Conservation (phyloP, 2,329 filamentous ascomycete species). For the Nakataea oryzae region DNA sequence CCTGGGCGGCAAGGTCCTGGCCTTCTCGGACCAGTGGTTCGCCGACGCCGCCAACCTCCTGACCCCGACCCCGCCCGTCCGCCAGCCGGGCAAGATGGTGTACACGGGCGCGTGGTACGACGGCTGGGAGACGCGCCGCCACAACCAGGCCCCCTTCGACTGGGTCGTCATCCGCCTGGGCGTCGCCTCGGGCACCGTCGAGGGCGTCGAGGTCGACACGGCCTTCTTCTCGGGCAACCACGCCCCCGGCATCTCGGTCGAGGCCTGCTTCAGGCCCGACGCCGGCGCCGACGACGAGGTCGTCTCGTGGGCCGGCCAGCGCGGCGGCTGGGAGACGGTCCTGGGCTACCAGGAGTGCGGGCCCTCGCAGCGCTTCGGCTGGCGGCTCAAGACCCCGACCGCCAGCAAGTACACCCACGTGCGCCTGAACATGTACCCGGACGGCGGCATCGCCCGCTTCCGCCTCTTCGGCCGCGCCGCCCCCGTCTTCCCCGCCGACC, state of each 20-base stretch:
- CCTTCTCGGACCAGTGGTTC: slow-evolving; percentile 60
- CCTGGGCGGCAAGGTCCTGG: slow-evolving; percentile 53
- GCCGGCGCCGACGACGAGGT: slow-evolving; percentile 44
- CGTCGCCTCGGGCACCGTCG: slow-evolving; percentile 60
- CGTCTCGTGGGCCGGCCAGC: slow-evolving; percentile 45
- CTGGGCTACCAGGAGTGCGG: slow-evolving; percentile 62
- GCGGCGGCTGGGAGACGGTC: slow-evolving; percentile 62
- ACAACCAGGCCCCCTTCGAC: slow-evolving; percentile 55
- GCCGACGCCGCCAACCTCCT: slow-evolving; percentile 54
- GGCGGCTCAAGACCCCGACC: slow-evolving; percentile 50
- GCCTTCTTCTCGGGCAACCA: slow-evolving; percentile 77
- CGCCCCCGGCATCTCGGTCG: slow-evolving; percentile 67
- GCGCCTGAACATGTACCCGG: slow-evolving; percentile 73
- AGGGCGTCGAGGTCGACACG: slow-evolving; percentile 71
- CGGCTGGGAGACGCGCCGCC: slow-evolving; percentile 58
- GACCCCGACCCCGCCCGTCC: slow-evolving; percentile 52
- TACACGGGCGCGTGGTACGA: slow-evolving; percentile 62
- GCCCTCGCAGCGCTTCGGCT: slow-evolving; percentile 62
- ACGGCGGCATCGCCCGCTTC: slow-evolving; percentile 75
- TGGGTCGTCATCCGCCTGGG: slow-evolving; percentile 58
- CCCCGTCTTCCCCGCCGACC: slow-evolving; percentile 62
- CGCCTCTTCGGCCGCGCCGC: slow-evolving; percentile 66
- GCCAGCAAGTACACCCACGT: slow-evolving; percentile 69
- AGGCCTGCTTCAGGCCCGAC: slow-evolving; percentile 58
- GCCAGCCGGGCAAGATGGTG: slow-evolving; percentile 57